phyloP scores from a whole-genome alignment of 805 yeast species.

The Candida schatavii region DNA sequence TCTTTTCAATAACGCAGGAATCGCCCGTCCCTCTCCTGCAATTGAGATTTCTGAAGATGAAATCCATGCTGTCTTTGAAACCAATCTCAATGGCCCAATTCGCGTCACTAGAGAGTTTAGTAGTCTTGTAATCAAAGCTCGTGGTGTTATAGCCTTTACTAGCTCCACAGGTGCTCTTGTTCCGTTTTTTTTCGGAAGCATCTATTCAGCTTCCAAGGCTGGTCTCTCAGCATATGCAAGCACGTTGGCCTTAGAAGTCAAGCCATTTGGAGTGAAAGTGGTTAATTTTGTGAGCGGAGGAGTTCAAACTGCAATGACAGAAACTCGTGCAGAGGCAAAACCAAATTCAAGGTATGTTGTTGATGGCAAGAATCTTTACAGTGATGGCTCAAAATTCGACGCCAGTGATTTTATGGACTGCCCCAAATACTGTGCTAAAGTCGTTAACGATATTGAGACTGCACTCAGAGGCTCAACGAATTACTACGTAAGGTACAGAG shows the following conservation, averaged over 20 bases:
- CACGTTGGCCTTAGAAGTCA: slow-evolving; percentile 14
- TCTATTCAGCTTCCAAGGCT: slow-evolving; percentile 35
- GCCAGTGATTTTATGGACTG: slow-evolving; percentile 16
- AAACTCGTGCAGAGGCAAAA: not conserved
- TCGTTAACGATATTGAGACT: slow-evolving; percentile 22
- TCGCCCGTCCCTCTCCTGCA: slow-evolving; percentile 21
- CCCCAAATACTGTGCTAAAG: slow-evolving; percentile 17
- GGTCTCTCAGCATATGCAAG: slow-evolving; percentile 17
- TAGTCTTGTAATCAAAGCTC: slow-evolving; percentile 25
- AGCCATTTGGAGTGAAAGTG: slow-evolving; percentile 19
- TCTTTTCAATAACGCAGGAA: slow-evolving; percentile 44
- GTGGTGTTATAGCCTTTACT: slow-evolving; percentile 38
- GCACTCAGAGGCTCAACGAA: slow-evolving; percentile 13
- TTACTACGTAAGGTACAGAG: not conserved
- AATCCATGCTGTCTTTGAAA: slow-evolving; percentile 21
- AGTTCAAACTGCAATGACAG: slow-evolving; percentile 12
- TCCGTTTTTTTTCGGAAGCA: slow-evolving; percentile 31
- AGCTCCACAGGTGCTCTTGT: slow-evolving; percentile 30
- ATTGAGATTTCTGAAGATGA: slow-evolving; percentile 26
- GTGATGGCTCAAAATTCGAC: slow-evolving; percentile 2
- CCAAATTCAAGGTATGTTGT: not conserved
- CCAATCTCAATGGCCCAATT: slow-evolving; percentile 40
- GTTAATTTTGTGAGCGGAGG: slow-evolving; percentile 18
- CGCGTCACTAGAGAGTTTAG: slow-evolving; percentile 31
- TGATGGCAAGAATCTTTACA: not conserved